These are phyloP conservation scores for Nitzschia inconspicua DNA, from an alignment of 108 stramenopile genomes.

Conservation along the genomic window DNA sequence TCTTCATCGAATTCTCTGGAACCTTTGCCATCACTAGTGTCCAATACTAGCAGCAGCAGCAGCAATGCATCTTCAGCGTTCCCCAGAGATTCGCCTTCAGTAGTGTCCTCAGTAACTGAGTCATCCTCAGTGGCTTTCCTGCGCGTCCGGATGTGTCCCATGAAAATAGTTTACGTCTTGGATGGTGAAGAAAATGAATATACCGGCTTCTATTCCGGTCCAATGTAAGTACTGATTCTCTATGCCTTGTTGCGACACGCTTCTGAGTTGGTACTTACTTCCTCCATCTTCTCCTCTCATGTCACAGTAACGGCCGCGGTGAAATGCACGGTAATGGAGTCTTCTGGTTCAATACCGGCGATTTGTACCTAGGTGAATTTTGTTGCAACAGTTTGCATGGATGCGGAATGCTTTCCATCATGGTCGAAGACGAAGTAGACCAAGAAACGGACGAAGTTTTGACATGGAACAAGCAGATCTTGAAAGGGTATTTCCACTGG, in stretches of 20 bases:
- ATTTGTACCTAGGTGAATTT: slow-evolving; percentile 17
- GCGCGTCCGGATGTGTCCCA: slow-evolving; percentile 12
- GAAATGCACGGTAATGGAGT: slow-evolving; percentile 19
- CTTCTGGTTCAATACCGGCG: slow-evolving; percentile 18
- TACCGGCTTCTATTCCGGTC: slow-evolving; percentile 11
- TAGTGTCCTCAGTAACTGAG: too few species aligned
- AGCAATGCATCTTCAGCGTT: too few species aligned
- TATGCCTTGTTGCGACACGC: too few species aligned
- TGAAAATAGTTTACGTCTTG: not conserved
- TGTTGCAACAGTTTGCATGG: slow-evolving; percentile 5
- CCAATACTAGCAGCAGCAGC: too few species aligned
- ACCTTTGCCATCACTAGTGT: too few species aligned
- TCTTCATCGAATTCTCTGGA: too few species aligned
- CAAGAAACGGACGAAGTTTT: not conserved
- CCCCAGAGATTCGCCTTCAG: too few species aligned
- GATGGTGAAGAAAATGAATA: not conserved
- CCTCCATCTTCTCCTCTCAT: too few species aligned
- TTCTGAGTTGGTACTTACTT: too few species aligned
- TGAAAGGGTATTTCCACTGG: slow-evolving; percentile 4
- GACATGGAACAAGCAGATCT: slow-evolving; percentile 2
- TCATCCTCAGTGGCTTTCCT: too few species aligned
- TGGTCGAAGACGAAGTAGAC: not conserved
- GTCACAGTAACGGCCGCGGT: not conserved
- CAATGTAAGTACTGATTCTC: too few species aligned
- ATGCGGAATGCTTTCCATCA: slow-evolving; percentile 3